Conservation (phyloP, 331 rosid genomes). For the Prunus yedoensis region DNA sequence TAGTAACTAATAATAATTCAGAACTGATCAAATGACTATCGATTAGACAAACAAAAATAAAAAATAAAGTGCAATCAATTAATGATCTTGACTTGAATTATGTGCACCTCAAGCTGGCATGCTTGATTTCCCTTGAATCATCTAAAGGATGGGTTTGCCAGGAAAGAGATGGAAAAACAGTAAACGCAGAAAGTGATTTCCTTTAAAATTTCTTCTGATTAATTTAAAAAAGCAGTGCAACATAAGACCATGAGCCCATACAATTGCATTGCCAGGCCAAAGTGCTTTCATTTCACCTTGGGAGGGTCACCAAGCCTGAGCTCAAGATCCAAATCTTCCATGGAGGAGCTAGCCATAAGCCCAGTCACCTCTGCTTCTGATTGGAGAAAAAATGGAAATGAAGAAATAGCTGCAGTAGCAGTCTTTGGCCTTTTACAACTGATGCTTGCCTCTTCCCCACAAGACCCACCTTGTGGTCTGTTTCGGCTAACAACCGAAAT, state of each 20-base stretch:
- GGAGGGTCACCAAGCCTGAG: conserved; percentile 81
- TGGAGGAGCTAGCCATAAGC: conserved; percentile 26
- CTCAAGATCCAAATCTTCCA: conserved; percentile 84
- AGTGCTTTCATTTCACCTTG: conserved; percentile 24
- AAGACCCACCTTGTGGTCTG: conserved; percentile 22
- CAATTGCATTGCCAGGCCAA: neutral
- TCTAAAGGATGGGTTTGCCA: neutral
- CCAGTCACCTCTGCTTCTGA: conserved; percentile 14
- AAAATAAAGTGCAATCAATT: conserved; percentile 3
- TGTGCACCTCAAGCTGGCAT: conserved; percentile 6
- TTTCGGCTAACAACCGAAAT: conserved; percentile 37
- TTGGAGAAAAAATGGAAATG: conserved; percentile 35
- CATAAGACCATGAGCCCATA: neutral
- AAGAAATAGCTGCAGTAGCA: conserved; percentile 15
- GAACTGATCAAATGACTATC: neutral
- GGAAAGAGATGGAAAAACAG: neutral
- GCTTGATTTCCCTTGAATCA: neutral
- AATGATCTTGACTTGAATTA: neutral
- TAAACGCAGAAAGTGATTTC: neutral
- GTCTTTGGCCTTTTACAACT: conserved; percentile 44
- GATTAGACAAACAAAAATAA: neutral
- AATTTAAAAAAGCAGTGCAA: neutral
- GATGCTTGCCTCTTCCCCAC: conserved; percentile 26
- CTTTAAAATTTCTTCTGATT: neutral
- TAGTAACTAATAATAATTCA: neutral